Conservation (phyloP, 768 basidiomycete species). For the Collybia sordida region DNA sequence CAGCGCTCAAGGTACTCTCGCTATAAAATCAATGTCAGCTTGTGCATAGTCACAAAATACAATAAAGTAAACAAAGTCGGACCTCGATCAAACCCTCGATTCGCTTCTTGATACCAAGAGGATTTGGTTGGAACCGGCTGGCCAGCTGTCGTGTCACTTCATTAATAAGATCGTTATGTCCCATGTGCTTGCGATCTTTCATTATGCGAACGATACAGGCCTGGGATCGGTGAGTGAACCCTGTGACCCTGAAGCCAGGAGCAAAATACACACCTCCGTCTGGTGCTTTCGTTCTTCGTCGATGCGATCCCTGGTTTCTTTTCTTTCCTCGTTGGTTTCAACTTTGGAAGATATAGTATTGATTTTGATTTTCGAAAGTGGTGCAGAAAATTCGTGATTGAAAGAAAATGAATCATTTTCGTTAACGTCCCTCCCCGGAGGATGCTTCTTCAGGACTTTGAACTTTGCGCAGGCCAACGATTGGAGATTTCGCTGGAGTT, state of each 20-base stretch:
- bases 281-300: conserved; percentile 91
- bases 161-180: conserved; percentile 84
- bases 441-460: conserved; percentile 90
- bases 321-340: conserved; percentile 83
- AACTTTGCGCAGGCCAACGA: conserved; percentile 94
- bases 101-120: conserved; percentile 86
- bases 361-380: conserved; percentile 90
- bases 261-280: conserved; percentile 72
- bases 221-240: conserved; percentile 37
- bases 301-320: conserved; percentile 85
- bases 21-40: conserved; percentile 34
- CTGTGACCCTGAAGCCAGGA: neutral
- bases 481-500: conserved; percentile 91
- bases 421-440: conserved; percentile 81
- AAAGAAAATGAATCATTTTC: conserved; percentile 84
- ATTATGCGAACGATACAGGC: conserved; percentile 97
- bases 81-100: conserved; percentile 95
- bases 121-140: conserved; percentile 83
- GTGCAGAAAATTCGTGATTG: conserved; percentile 78
- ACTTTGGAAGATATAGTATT: conserved; percentile 85
- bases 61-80: conserved; percentile 17
- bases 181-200: conserved; percentile 92
- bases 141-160: conserved; percentile 89
- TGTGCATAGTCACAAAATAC: neutral
- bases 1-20: conserved; percentile 93